phyloP scores from a whole-genome alignment of 352 stramenopile genomes.

The Phytopythium sindhum region DNA sequence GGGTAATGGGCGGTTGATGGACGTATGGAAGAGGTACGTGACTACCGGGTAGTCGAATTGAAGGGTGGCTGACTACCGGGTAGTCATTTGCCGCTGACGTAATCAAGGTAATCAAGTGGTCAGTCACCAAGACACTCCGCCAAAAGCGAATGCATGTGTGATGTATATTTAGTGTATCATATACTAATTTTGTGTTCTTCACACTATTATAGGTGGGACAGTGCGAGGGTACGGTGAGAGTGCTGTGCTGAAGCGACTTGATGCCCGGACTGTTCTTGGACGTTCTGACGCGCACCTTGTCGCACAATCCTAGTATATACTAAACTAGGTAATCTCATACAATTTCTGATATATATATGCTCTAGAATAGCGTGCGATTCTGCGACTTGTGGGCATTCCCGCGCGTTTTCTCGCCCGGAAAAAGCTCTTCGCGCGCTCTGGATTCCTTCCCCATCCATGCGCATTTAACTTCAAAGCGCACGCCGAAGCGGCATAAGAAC shows the following conservation, averaged over 20 bases:
- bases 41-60: slow-evolving; percentile 5
- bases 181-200: background rate
- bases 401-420: slow-evolving; percentile 1
- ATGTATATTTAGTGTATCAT: background rate
- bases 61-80: background rate
- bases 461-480: no score
- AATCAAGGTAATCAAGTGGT: background rate
- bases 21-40: background rate
- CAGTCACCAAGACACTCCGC: background rate
- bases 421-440: background rate
- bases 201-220: no score
- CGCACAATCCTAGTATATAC: background rate
- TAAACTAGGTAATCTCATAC: background rate
- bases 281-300: slow-evolving; percentile 2
- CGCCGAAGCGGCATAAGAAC: no score
- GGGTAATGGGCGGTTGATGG: slow-evolving; percentile 15
- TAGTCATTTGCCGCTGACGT: slow-evolving; percentile 1
- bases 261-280: background rate
- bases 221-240: background rate
- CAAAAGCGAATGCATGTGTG: background rate
- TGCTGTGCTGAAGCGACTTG: background rate
- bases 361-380: background rate
- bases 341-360: background rate
- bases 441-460: background rate
- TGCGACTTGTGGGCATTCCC: slow-evolving; percentile 7